phyloP scores from a whole-genome alignment of 225 moss, liverwort and hornwort genomes.

The Neckera pumila region DNA sequence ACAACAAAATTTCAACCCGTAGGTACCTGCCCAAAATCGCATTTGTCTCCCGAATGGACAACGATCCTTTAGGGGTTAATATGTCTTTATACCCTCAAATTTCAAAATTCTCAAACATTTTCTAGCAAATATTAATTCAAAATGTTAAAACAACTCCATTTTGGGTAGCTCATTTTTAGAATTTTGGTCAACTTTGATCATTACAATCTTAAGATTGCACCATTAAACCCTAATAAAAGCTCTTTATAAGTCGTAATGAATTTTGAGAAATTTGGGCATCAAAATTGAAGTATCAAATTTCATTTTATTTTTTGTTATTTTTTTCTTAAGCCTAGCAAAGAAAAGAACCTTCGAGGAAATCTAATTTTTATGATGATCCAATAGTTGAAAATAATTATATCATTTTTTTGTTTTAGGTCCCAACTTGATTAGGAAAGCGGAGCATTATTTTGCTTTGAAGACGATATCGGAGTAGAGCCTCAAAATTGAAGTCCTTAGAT shows the following conservation, averaged over 20 bases:
- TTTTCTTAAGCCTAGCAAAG: fast-evolving
- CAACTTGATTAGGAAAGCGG: fast-evolving
- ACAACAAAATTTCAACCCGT: no score
- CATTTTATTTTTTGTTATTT: background rate
- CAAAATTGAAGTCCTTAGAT: background rate
- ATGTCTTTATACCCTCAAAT: no score
- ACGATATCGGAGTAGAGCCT: no score
- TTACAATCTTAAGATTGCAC: background rate
- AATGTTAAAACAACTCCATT: background rate
- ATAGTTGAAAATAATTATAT: fast-evolving
- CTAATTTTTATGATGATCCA: background rate
- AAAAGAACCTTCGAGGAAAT: background rate
- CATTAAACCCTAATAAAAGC: background rate
- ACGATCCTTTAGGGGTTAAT: no score
- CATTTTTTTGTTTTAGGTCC: fast-evolving
- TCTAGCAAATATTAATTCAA: background rate
- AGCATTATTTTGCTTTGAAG: background rate
- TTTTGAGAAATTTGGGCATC: background rate
- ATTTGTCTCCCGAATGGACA: no score
- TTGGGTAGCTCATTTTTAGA: background rate
- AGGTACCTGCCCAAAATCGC: no score
- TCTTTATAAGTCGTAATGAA: background rate
- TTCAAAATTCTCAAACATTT: fast-evolving
- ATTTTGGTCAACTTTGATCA: background rate
- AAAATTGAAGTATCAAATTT: background rate